Conservation (phyloP, 495 filamentous ascomycete species). For the Trichoderma parareesei region DNA sequence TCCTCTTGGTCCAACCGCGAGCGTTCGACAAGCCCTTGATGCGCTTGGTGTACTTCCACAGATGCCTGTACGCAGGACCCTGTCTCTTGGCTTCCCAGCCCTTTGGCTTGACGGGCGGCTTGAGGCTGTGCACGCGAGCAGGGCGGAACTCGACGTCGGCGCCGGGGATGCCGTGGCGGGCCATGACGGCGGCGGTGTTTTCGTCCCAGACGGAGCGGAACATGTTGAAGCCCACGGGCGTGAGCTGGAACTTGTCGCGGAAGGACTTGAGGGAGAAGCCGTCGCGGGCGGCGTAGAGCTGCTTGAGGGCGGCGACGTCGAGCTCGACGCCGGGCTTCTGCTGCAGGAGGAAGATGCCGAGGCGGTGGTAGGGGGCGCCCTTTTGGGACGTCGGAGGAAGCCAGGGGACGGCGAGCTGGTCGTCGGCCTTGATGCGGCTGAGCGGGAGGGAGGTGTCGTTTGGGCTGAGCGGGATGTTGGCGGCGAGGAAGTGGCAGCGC, state of each 20-base stretch:
- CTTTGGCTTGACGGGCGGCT: conserved; percentile 40
- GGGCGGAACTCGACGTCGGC: conserved; percentile 78
- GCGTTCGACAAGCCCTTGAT: conserved; percentile 24
- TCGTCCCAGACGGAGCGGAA: conserved; percentile 91
- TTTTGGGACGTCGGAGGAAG: conserved; percentile 79
- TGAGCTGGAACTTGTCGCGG: conserved; percentile 55
- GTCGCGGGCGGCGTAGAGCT: conserved; percentile 46
- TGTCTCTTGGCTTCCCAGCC: conserved; percentile 52
- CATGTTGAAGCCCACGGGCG: conserved; percentile 71
- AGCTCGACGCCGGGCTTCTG: conserved; percentile 56
- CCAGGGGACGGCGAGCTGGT: conserved; percentile 70
- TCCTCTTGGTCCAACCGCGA: conserved; percentile 18
- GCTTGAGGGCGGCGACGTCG: conserved; percentile 52
- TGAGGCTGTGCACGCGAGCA: conserved; percentile 48
- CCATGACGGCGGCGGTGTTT: conserved; percentile 76
- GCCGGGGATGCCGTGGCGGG: conserved; percentile 60
- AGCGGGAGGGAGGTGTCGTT: conserved; percentile 40
- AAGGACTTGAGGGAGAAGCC: conserved; percentile 66
- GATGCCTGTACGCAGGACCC: conserved; percentile 43
- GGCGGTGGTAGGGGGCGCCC: conserved; percentile 84
- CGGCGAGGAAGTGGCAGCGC: conserved; percentile 77
- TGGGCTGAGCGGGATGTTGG: conserved; percentile 48
- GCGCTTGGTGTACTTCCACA: conserved; percentile 47
- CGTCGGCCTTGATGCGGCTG: conserved; percentile 34
- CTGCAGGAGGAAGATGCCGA: conserved; percentile 73